Base-by-base conservation (phyloP, 2,329 filamentous ascomycete genomes). In the Xylaria sp. region DNA sequence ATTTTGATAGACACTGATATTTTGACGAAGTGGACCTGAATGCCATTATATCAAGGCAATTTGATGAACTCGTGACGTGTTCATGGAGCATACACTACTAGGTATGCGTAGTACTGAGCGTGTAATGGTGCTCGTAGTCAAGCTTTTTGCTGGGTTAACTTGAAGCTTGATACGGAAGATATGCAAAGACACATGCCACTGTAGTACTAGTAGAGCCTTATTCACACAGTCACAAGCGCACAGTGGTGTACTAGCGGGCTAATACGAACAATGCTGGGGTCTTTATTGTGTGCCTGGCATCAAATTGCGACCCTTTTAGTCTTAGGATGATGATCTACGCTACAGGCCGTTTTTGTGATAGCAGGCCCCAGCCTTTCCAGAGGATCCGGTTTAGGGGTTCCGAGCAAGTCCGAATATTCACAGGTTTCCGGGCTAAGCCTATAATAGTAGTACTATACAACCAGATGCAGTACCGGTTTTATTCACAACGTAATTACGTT, bases 211-310 rank as follows among this genome's bases (percentile, higher is more conserved):
- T n/a, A 51, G 58, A 52, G 54, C 48, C 59, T 56, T 63, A 58
- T 66, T 54, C 54, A 58, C 63, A 66, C 57, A 58, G 58, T 44
- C 32, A 58, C 37, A 51, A 28, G 20, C 15, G 54, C 56, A 59
- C 56, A 59, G 23, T 46, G 28, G 39, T 28, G 37, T 10, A 48
- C 28, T 37, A 58, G 54, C 41, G 41, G 20, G 23, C 28, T 48
- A 66, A 69, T 69, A 69, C 67, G 67, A 66, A 63, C 15, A 23
- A n/a, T 59, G 63, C 58, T 56, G 62, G 63, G 62, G 44, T 54
- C 28, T 63, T 39, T 18, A 46, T 54, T 20, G 55, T 63, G 57
- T 63, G 63, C 63, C 63, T 59, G 48, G 56, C 55, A 63, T 63
- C 58, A 60, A 56, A 69, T 69, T 63, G 59, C 52, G 63, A 69